phyloP scores from a whole-genome alignment of 805 yeast species.

The Brettanomyces naardenensis region DNA sequence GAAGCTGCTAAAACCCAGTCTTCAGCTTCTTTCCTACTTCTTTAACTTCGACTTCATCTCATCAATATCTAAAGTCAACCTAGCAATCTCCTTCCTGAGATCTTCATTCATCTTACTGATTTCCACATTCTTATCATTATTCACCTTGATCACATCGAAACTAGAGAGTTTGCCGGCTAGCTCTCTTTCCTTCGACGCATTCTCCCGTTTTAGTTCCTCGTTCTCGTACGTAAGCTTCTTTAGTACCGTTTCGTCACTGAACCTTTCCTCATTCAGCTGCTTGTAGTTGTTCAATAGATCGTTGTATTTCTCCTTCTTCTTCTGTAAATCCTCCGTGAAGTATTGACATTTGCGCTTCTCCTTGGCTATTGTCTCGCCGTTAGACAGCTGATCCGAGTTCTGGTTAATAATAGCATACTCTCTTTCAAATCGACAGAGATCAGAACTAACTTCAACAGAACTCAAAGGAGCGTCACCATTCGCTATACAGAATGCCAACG shows the following conservation, averaged over 20 bases:
- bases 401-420: slow-evolving; percentile 6
- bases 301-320: slow-evolving; percentile 15
- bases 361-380: slow-evolving; percentile 4
- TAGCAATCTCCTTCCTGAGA: slow-evolving; percentile 19
- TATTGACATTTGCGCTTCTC: slow-evolving; percentile 9
- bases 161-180: slow-evolving; percentile 19
- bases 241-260: slow-evolving; percentile 19
- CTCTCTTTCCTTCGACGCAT: slow-evolving; percentile 10
- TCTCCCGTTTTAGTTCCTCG: slow-evolving; percentile 11
- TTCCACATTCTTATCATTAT: slow-evolving; percentile 24
- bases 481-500: slow-evolving; percentile 4
- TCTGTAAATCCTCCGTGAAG: slow-evolving; percentile 10
- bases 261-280: slow-evolving; percentile 26
- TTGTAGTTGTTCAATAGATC: slow-evolving; percentile 25
- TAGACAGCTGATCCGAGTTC: neutral
- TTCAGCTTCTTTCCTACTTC: no score
- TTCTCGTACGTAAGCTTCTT: slow-evolving; percentile 14
- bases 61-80: slow-evolving; percentile 14
- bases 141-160: slow-evolving; percentile 25
- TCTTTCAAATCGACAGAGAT: slow-evolving; percentile 7
- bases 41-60: slow-evolving; percentile 3
- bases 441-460: neutral
- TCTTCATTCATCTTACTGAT: slow-evolving; percentile 21
- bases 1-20: neutral
- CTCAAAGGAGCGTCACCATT: neutral